Percentiles rank a stretch among this genome's conserved stretches.
phyloP scores from a whole-genome alignment of 768 basidiomycete genomes.

The Amanita exitialis region DNA sequence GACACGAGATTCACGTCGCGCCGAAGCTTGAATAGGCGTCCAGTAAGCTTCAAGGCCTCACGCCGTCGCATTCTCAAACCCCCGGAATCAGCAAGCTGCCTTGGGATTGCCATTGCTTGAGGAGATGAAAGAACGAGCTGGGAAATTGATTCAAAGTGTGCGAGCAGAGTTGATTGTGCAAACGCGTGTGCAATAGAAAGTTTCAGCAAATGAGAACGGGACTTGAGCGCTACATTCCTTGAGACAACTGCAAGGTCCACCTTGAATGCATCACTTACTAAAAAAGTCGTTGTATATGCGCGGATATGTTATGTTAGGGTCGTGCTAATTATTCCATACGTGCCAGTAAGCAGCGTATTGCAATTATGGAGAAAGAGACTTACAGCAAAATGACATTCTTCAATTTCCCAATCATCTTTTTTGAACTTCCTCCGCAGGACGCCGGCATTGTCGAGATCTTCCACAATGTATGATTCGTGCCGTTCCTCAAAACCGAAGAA shows the following conservation, averaged over 20 bases:
- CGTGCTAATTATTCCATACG: slow-evolving; percentile 42
- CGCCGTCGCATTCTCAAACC: slow-evolving; percentile 63
- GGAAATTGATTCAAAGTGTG: slow-evolving; percentile 75
- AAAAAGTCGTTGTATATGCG: slow-evolving; percentile 96
- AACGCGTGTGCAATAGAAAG: slow-evolving; percentile 92
- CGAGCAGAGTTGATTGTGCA: slow-evolving; percentile 88
- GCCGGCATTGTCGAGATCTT: slow-evolving; percentile 70
- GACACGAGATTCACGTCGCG: slow-evolving; percentile 87
- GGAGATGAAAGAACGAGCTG: slow-evolving; percentile 72
- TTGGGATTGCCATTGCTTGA: slow-evolving; percentile 71
- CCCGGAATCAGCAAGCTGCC: slow-evolving; percentile 72
- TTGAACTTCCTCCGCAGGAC: slow-evolving; percentile 49
- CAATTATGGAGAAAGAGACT: slow-evolving; percentile 14
- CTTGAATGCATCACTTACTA: slow-evolving; percentile 42
- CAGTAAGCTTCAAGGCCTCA: slow-evolving; percentile 83
- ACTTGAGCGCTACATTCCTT: slow-evolving; percentile 65
- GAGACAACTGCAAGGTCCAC: neutral
- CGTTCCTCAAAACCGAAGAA: slow-evolving; percentile 81
- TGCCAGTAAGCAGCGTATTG: neutral
- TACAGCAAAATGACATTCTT: slow-evolving; percentile 86
- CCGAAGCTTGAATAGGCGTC: slow-evolving; percentile 76
- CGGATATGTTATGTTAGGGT: slow-evolving; percentile 74
- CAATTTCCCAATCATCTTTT: slow-evolving; percentile 81
- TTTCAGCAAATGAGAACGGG: slow-evolving; percentile 81
- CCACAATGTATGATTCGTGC: slow-evolving; percentile 75